These are phyloP conservation scores for Oenanthe javanica DNA, from an alignment of 140 eudicot genomes.

Conservation along the genomic window DNA sequence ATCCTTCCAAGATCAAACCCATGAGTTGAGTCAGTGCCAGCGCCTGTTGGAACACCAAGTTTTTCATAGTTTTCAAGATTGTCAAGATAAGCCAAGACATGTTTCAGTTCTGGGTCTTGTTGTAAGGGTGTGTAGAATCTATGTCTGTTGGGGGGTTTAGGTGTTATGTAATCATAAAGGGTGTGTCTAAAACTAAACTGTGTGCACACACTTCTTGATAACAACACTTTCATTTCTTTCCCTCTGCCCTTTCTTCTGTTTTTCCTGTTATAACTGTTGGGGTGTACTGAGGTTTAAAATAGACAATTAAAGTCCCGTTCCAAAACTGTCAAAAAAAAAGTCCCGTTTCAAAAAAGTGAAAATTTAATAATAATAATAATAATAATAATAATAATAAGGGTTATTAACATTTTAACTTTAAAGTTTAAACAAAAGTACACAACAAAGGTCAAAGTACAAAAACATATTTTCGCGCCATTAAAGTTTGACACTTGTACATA, in stretches of 20 bases:
- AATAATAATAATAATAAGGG: too few species aligned
- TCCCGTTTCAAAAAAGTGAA: too few species aligned
- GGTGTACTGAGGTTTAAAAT: too few species aligned
- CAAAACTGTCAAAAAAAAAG: too few species aligned
- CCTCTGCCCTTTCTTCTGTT: too few species aligned
- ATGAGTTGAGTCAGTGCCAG: slow-evolving; percentile 80
- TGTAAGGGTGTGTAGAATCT: slow-evolving; percentile 27
- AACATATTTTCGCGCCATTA: too few species aligned
- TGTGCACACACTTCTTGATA: neutral
- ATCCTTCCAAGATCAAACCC: slow-evolving; percentile 95
- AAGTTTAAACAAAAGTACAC: too few species aligned
- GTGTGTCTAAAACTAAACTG: neutral
- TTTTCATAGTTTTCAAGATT: slow-evolving; percentile 79
- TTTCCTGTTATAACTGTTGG: neutral
- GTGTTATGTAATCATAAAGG: neutral
- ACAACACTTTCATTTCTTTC: neutral
- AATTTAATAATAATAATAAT: too few species aligned
- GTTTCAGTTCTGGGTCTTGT: slow-evolving; percentile 44
- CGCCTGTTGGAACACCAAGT: slow-evolving; percentile 75
- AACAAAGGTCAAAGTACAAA: too few species aligned
- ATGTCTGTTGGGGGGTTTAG: slow-evolving; percentile 3
- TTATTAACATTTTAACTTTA: too few species aligned
- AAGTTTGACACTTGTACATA: too few species aligned
- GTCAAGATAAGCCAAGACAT: slow-evolving; percentile 54
- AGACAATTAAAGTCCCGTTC: too few species aligned